phyloP scores from a whole-genome alignment of 306 rosid species.

The Dalbergia cultrata region DNA sequence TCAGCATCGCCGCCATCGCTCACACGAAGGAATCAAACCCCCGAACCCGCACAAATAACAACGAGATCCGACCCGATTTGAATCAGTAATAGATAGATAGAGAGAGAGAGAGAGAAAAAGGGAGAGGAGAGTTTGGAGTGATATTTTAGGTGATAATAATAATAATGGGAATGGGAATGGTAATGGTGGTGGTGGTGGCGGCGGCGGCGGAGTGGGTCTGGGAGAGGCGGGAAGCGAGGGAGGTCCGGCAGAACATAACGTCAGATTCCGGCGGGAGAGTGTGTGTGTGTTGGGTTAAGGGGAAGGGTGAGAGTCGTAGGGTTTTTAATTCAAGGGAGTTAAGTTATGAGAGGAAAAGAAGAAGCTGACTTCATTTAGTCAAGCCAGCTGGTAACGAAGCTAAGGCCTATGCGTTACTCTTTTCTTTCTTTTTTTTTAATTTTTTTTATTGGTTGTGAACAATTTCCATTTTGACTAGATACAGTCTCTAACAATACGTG shows the following conservation, averaged over 20 bases:
- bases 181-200: neutral
- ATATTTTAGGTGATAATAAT: neutral
- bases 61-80: neutral
- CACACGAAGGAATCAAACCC: neutral
- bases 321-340: neutral
- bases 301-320: neutral
- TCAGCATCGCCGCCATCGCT: slow-evolving; percentile 43
- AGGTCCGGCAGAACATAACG: neutral
- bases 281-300: no score
- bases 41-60: neutral
- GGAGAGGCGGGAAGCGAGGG: neutral
- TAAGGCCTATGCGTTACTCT: no score
- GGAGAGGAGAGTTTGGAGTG: neutral
- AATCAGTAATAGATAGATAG: no score
- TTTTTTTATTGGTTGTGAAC: no score
- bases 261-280: slow-evolving; percentile 1
- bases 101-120: neutral
- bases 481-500: no score
- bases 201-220: neutral
- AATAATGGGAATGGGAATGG: no score
- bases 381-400: no score
- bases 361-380: no score
- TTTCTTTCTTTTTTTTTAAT: no score
- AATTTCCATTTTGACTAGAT: no score
- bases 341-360: neutral